phyloP scores from a whole-genome alignment of 139 green algal genomes.

The Closterium sp. region DNA sequence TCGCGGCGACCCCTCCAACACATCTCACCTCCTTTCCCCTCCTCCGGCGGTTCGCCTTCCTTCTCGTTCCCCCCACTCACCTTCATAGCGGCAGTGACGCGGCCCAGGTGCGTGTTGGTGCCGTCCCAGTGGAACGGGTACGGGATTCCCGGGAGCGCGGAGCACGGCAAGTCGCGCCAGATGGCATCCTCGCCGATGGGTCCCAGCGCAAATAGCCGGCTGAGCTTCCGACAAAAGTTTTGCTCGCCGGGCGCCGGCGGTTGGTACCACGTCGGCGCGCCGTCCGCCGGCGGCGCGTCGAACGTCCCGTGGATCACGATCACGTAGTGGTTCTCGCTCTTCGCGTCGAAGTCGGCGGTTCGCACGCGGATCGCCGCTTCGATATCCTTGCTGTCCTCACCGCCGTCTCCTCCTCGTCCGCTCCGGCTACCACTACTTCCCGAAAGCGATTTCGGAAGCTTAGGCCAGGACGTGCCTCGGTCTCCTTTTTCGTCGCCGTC shows the following conservation, averaged over 20 bases:
- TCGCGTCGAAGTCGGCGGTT: not conserved
- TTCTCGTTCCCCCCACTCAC: not conserved
- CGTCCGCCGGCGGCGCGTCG: not conserved
- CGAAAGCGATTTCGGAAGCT: not conserved
- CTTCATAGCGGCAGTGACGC: not conserved
- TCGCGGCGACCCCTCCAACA: not conserved
- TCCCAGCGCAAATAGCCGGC: not conserved
- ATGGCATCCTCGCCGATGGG: not conserved
- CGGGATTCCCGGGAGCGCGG: not conserved
- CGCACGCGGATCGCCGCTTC: not conserved
- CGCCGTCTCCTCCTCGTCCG: not conserved
- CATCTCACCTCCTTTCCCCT: not conserved
- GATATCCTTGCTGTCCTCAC: not conserved
- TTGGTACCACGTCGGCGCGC: slow-evolving; percentile 17
- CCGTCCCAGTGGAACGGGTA: slow-evolving; percentile 47
- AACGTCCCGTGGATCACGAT: slow-evolving; percentile 33
- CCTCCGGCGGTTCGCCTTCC: not conserved
- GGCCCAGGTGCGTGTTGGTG: slow-evolving; percentile 9
- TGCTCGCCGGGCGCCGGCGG: not conserved
- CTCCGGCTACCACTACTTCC: not conserved
- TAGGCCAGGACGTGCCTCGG: not conserved
- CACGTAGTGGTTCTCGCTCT: slow-evolving; percentile 31
- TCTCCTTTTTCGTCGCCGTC: not conserved
- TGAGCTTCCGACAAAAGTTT: slow-evolving; percentile 9
- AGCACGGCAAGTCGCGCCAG: not conserved